A percentile compares a stretch with the other conserved stretches of the same genome.
These are phyloP conservation scores for Peniophora sp. DNA, from an alignment of 1,284 basidiomycete species.

Conservation along the genomic window DNA sequence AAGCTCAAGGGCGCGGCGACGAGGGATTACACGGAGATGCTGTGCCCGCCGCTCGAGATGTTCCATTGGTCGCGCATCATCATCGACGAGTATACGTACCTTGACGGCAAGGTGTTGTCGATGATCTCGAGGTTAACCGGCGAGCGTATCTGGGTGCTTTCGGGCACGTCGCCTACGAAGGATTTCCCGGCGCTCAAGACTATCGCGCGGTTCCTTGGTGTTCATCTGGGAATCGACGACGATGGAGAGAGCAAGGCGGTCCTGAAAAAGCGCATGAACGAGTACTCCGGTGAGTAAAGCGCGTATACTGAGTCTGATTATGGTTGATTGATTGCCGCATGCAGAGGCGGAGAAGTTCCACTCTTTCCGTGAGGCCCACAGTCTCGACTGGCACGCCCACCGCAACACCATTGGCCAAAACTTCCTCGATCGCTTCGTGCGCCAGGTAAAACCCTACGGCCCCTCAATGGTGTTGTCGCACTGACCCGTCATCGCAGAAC, in stretches of 20 bases:
- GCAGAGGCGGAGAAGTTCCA: conserved; percentile 90
- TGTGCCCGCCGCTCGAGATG: conserved; percentile 81
- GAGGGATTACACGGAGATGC: conserved; percentile 74
- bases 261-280: conserved; percentile 72
- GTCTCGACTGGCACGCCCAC: conserved; percentile 85
- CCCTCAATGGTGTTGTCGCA: background rate
- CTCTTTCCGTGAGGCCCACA: conserved; percentile 92
- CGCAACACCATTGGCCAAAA: conserved; percentile 78
- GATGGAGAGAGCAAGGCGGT: conserved; percentile 76
- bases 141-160: conserved; percentile 88
- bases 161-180: conserved; percentile 89
- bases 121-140: conserved; percentile 75
- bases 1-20: conserved; percentile 55
- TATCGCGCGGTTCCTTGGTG: conserved; percentile 78
- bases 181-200: conserved; percentile 89
- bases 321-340: conserved; percentile 5
- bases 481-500: conserved; percentile 46
- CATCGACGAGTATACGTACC: conserved; percentile 93
- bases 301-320: background rate
- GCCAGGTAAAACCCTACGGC: conserved; percentile 57
- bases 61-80: conserved; percentile 87
- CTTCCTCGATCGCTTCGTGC: conserved; percentile 80
- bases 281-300: conserved; percentile 77
- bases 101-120: conserved; percentile 73
- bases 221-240: conserved; percentile 87